Evolutionary conservation across 2,329 filamentous ascomycete genomes (phyloP).

Genomic region (Tothia fuscella): DNA sequence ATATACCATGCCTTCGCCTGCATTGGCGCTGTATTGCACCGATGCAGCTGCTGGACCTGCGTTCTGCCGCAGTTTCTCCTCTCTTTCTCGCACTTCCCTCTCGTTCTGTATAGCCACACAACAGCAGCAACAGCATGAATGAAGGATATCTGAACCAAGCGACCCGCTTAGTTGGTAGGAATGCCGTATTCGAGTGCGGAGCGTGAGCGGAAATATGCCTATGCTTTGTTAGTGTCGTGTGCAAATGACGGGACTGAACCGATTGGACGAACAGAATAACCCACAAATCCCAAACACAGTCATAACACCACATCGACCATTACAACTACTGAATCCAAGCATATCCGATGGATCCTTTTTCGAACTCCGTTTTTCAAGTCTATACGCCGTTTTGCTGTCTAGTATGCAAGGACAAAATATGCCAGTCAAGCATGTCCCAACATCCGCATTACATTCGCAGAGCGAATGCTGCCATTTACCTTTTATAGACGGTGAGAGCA

Average conservation of each 20-base stretch:
- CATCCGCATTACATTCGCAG: conserved; percentile 24
- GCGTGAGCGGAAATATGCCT: conserved; percentile 25
- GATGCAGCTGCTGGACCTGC: conserved; percentile 20
- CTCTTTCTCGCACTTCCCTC: conserved; percentile 31
- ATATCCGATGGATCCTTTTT: conserved; percentile 31
- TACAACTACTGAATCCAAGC: conserved; percentile 24
- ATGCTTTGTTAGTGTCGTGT: background rate
- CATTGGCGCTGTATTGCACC: background rate
- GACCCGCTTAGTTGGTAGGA: conserved; percentile 32
- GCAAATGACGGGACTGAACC: conserved; percentile 5
- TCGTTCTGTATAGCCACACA: conserved; percentile 34
- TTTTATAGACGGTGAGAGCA: conserved; percentile 12
- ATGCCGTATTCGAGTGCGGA: conserved; percentile 28
- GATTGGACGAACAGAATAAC: conserved; percentile 26
- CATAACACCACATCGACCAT: conserved; percentile 29
- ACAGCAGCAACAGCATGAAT: conserved; percentile 28
- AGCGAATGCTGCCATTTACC: conserved; percentile 23
- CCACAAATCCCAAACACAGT: conserved; percentile 20
- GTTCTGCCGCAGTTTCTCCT: conserved; percentile 28
- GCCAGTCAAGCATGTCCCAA: conserved; percentile 26
- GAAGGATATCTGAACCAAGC: conserved; percentile 22
- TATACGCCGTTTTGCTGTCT: conserved; percentile 32
- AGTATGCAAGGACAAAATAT: conserved; percentile 32
- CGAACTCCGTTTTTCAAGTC: conserved; percentile 26
- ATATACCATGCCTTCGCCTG: conserved; percentile 7